Evolutionary conservation across 345 rosid genomes (phyloP).

Genomic region (Iberis pinnata): DNA sequence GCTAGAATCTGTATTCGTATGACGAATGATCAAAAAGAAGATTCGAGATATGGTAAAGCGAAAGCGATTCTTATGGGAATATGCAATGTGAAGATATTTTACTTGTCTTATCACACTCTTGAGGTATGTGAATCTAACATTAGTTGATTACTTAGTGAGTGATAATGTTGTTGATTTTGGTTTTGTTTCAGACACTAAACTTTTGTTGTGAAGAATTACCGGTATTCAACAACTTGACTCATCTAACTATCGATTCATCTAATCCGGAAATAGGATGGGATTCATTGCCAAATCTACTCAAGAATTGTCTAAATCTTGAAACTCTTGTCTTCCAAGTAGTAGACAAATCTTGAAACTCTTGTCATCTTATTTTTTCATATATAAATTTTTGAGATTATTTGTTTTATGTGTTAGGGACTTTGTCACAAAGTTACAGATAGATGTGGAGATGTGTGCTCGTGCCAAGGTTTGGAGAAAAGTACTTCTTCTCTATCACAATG

Average conservation of each 20-base stretch:
- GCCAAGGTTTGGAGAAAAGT: slow-evolving; percentile 5
- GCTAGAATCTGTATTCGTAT: slow-evolving; percentile 16
- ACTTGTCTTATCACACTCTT: slow-evolving; percentile 19
- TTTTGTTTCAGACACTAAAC: slow-evolving; percentile 17
- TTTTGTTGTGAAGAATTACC: slow-evolving; percentile 21
- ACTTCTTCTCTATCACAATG: slow-evolving; percentile 8
- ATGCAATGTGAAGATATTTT: slow-evolving; percentile 25
- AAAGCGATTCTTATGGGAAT: slow-evolving; percentile 20
- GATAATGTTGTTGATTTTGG: slow-evolving; percentile 3
- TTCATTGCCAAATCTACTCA: slow-evolving; percentile 13
- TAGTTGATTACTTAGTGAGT: not conserved
- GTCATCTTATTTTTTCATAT: not conserved
- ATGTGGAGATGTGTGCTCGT: slow-evolving; percentile 19
- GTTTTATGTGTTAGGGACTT: slow-evolving; percentile 5
- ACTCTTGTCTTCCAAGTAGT: slow-evolving; percentile 16
- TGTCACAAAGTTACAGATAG: slow-evolving; percentile 7
- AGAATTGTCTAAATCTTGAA: slow-evolving; percentile 23
- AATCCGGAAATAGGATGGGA: slow-evolving; percentile 24
- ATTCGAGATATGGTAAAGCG: slow-evolving; percentile 12
- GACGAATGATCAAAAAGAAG: slow-evolving; percentile 18
- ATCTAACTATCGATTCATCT: slow-evolving; percentile 19
- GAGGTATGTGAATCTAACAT: slow-evolving; percentile 18
- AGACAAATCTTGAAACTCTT: not conserved
- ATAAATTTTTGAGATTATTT: not conserved
- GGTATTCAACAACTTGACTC: slow-evolving; percentile 14